Evolutionary conservation across 208 protist species (phyloP).

Genomic region (Borovskyia barvae): DNA sequence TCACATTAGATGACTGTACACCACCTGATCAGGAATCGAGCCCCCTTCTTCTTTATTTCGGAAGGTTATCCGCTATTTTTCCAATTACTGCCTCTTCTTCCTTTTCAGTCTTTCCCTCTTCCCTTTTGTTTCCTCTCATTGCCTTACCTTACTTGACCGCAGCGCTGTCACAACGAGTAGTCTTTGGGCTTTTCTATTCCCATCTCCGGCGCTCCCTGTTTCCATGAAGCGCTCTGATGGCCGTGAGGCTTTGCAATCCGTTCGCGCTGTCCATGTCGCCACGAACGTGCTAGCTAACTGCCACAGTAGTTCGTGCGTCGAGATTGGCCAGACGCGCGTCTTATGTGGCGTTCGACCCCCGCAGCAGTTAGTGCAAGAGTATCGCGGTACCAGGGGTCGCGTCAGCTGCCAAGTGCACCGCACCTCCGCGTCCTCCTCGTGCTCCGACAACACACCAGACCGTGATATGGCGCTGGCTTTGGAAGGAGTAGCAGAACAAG

Average conservation of each 20-base stretch:
- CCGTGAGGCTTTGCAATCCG: slow-evolving; percentile 27
- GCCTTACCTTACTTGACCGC: background rate
- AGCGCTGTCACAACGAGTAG: background rate
- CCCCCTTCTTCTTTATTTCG: background rate
- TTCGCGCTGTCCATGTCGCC: slow-evolving; percentile 70
- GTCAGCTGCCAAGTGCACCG: slow-evolving; percentile 61
- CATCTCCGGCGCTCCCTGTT: background rate
- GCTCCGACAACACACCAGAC: slow-evolving; percentile 25
- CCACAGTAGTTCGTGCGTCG: slow-evolving; percentile 79
- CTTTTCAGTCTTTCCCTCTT: slow-evolving; percentile 1
- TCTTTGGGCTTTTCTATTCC: slow-evolving; percentile 3
- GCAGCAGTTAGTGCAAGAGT: slow-evolving; percentile 84
- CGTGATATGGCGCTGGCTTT: slow-evolving; percentile 61
- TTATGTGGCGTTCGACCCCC: slow-evolving; percentile 78
- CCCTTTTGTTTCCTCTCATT: slow-evolving; percentile 11
- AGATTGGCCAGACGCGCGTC: slow-evolving; percentile 78
- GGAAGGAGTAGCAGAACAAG: slow-evolving; percentile 79
- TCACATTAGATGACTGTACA: too few species aligned
- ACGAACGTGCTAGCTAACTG: slow-evolving; percentile 69
- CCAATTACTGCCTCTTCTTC: slow-evolving; percentile 1
- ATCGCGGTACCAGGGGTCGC: slow-evolving; percentile 71
- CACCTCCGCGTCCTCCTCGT: slow-evolving; percentile 22
- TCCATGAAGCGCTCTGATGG: slow-evolving; percentile 29
- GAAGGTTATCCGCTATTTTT: background rate
- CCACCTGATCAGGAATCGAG: too few species aligned